A percentile compares a stretch with the other conserved stretches of the same genome.
Evolutionary conservation across 2,329 filamentous ascomycete genomes (phyloP).

Genomic region (Aspergillus sp.): DNA sequence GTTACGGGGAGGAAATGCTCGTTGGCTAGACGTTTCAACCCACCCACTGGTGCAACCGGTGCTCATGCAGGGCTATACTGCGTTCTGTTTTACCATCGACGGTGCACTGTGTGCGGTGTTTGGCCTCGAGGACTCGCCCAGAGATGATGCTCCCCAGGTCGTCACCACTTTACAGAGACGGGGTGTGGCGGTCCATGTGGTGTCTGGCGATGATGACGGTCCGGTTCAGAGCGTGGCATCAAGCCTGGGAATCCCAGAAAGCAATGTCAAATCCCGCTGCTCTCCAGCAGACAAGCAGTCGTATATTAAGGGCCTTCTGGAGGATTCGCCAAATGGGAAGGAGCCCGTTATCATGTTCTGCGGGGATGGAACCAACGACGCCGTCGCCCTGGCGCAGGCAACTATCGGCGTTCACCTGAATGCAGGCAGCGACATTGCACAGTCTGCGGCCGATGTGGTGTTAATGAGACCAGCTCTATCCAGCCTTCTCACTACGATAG

Average conservation of each 20-base stretch:
- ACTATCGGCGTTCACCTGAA: slow-evolving; percentile 63
- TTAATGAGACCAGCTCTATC: slow-evolving; percentile 50
- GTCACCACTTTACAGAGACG: slow-evolving; percentile 42
- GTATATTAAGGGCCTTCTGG: slow-evolving; percentile 38
- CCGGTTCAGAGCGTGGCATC: slow-evolving; percentile 43
- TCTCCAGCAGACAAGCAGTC: slow-evolving; percentile 46
- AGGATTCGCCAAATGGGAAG: slow-evolving; percentile 1
- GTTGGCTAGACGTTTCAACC: slow-evolving; percentile 27
- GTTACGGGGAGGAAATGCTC: slow-evolving; percentile 21
- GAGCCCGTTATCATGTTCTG: slow-evolving; percentile 54
- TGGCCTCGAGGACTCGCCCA: slow-evolving; percentile 40
- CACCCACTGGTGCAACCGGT: slow-evolving; percentile 23
- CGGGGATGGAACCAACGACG: slow-evolving; percentile 74
- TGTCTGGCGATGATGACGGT: slow-evolving; percentile 47
- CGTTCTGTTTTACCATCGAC: slow-evolving; percentile 50
- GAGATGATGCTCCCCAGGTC: slow-evolving; percentile 43
- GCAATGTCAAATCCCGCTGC: slow-evolving; percentile 37
- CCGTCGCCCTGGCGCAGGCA: slow-evolving; percentile 60
- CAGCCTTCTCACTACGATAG: slow-evolving; percentile 51
- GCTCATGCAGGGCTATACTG: slow-evolving; percentile 37
- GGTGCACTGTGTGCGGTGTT: slow-evolving; percentile 38
- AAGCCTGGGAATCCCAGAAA: slow-evolving; percentile 29
- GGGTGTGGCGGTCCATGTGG: slow-evolving; percentile 44
- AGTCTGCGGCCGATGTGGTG: slow-evolving; percentile 59
- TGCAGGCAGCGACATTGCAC: slow-evolving; percentile 54